phyloP scores from a whole-genome alignment of 441 rosid species.

The Croton setiger region DNA sequence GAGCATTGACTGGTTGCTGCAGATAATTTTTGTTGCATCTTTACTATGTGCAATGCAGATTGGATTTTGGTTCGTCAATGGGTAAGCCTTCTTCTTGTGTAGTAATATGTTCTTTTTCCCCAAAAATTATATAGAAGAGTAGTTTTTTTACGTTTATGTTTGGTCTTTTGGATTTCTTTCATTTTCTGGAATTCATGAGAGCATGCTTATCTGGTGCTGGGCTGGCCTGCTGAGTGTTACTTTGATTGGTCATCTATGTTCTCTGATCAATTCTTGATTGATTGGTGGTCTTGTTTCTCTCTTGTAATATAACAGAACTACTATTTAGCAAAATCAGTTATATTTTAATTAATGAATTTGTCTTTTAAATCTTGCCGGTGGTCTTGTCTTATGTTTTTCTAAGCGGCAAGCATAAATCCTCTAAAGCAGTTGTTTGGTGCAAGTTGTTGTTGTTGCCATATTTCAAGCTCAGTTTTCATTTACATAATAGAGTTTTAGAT shows the following conservation, averaged over 20 bases:
- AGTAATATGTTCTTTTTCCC: background rate
- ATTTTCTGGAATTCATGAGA: background rate
- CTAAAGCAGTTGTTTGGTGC: too few relatives aligned
- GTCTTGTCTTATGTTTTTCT: background rate
- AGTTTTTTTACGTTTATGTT: background rate
- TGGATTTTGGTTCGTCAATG: constrained; percentile 22
- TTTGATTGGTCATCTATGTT: background rate
- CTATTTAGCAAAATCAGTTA: background rate
- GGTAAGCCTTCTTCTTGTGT: constrained; percentile 24
- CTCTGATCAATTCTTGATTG: background rate
- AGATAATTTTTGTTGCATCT: constrained; percentile 37
- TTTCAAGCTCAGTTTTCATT: background rate
- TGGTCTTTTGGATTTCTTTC: background rate
- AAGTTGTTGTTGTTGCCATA: background rate
- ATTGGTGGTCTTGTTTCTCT: background rate
- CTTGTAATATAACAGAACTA: background rate
- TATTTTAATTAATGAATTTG: background rate
- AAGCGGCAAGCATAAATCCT: background rate
- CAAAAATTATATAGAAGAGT: background rate
- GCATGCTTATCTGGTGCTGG: background rate
- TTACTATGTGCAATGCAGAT: constrained; percentile 30
- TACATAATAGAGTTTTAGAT: background rate
- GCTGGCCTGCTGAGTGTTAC: background rate
- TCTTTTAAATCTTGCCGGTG: background rate
- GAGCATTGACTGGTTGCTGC: constrained; percentile 12